These are phyloP conservation scores for Kodamaea restingae DNA, from an alignment of 805 yeast species.

Conservation along the genomic window DNA sequence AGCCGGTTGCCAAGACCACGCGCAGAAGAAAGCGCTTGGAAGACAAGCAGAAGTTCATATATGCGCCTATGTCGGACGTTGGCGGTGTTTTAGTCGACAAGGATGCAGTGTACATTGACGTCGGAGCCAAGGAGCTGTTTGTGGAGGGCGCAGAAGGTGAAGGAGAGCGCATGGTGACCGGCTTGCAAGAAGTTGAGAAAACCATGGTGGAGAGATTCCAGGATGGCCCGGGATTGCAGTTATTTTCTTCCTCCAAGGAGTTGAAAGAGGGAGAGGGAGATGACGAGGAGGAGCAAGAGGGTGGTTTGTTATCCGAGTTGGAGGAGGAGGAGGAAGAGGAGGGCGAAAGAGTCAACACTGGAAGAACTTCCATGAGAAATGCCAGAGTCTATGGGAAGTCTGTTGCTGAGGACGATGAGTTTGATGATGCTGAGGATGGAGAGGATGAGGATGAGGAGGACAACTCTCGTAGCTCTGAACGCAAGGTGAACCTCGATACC, in stretches of 20 bases:
- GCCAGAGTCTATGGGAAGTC: conserved; percentile 53
- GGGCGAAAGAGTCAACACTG: conserved; percentile 41
- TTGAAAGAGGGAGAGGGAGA: conserved; percentile 36
- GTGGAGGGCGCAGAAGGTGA: conserved; percentile 66
- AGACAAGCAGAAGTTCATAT: conserved; percentile 88
- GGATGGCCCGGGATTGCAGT: conserved; percentile 66
- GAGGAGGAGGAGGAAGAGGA: conserved; percentile 30
- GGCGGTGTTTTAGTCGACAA: conserved; percentile 96
- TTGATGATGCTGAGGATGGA: conserved; percentile 38
- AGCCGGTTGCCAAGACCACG: conserved; percentile 46
- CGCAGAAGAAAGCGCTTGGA: conserved; percentile 85
- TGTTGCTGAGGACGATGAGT: conserved; percentile 45
- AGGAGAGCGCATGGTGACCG: conserved; percentile 83
- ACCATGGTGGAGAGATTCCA: conserved; percentile 55
- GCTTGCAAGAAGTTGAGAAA: conserved; percentile 66
- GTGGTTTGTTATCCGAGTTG: conserved; percentile 25
- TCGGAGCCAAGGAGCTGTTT: conserved; percentile 55
- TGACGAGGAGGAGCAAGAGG: conserved; percentile 32
- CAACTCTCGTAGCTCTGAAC: conserved; percentile 25
- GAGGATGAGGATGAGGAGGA: conserved; percentile 34
- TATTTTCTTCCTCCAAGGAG: conserved; percentile 63
- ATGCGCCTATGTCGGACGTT: conserved; percentile 99
- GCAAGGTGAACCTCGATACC: conserved; percentile 41
- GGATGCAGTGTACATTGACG: conserved; percentile 94
- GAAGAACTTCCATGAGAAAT: conserved; percentile 62